phyloP scores from a whole-genome alignment of 78 protist species.

The Chrysochromulina parva region DNA sequence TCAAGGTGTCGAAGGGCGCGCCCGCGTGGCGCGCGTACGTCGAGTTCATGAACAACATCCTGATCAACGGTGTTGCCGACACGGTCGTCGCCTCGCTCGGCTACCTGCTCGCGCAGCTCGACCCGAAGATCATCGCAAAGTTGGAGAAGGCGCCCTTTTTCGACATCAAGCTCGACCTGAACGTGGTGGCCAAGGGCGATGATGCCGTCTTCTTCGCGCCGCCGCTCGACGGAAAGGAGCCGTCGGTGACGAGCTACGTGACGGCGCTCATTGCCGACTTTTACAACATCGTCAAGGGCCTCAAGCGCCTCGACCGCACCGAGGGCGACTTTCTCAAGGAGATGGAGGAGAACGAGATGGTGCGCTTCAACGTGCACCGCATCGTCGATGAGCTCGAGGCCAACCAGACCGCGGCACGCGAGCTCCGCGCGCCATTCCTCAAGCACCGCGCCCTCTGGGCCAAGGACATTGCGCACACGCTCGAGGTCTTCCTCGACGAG shows the following conservation, averaged over 20 bases:
- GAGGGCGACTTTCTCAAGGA: conserved; percentile 55
- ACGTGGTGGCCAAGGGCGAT: too few species aligned
- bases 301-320: conserved; percentile 50
- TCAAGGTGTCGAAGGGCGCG: background rate
- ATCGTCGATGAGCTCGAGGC: background rate
- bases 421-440: background rate
- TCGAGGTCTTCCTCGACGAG: conserved; percentile 37
- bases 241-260: too few species aligned
- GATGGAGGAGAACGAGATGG: conserved; percentile 17
- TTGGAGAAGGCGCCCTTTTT: background rate
- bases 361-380: conserved; percentile 8
- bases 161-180: background rate
- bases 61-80: conserved; percentile 25
- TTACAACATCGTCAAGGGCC: conserved; percentile 1
- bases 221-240: background rate
- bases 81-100: conserved; percentile 35
- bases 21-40: conserved; percentile 69
- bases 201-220: background rate
- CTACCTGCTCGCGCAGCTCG: conserved; percentile 46
- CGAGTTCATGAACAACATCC: conserved; percentile 47
- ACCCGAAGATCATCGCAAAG: background rate
- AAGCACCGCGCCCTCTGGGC: conserved; percentile 37
- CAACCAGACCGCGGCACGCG: conserved; percentile 9
- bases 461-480: conserved; percentile 23
- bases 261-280: background rate